Conservation (phyloP, 768 basidiomycete species). For the Baorangia bicolor region DNA sequence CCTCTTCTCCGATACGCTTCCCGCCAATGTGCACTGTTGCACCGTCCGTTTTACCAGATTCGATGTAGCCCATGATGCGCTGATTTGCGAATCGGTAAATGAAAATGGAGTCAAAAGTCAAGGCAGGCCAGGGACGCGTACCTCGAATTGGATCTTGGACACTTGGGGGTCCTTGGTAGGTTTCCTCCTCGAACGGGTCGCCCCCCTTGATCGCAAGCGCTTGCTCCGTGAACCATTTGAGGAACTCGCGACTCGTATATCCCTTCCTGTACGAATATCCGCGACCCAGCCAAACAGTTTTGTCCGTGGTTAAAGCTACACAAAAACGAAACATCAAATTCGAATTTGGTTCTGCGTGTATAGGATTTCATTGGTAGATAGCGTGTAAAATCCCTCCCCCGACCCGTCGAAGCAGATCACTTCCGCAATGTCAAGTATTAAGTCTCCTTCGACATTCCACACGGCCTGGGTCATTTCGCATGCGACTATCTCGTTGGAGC, state of each 20-base stretch:
- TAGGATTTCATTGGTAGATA: too few relatives aligned
- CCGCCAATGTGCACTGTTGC: slow-evolving; percentile 5
- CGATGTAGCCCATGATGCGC: slow-evolving; percentile 15
- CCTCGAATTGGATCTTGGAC: slow-evolving; percentile 9
- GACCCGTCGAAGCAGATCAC: too few relatives aligned
- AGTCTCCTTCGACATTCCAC: too few relatives aligned
- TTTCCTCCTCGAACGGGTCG: slow-evolving; percentile 2
- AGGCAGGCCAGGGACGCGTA: background rate
- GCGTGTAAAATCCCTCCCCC: too few relatives aligned
- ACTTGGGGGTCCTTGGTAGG: slow-evolving; percentile 12
- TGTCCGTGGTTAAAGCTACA: slow-evolving; percentile 9
- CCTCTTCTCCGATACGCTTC: slow-evolving; percentile 1
- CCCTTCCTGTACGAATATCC: slow-evolving; percentile 11
- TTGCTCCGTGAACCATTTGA: background rate
- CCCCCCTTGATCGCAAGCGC: slow-evolving; percentile 13
- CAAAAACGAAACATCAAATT: background rate
- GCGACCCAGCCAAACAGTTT: slow-evolving; percentile 9
- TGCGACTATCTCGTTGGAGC: too few relatives aligned
- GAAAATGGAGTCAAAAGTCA: background rate
- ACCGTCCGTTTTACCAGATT: slow-evolving; percentile 4
- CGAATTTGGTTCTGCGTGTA: too few relatives aligned
- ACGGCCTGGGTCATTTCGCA: too few relatives aligned
- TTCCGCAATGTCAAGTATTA: too few relatives aligned
- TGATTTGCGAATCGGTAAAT: background rate
- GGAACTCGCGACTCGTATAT: background rate